These are phyloP conservation scores for Rhodocollybia butyracea DNA, from an alignment of 768 basidiomycete genomes.

Conservation along the genomic window DNA sequence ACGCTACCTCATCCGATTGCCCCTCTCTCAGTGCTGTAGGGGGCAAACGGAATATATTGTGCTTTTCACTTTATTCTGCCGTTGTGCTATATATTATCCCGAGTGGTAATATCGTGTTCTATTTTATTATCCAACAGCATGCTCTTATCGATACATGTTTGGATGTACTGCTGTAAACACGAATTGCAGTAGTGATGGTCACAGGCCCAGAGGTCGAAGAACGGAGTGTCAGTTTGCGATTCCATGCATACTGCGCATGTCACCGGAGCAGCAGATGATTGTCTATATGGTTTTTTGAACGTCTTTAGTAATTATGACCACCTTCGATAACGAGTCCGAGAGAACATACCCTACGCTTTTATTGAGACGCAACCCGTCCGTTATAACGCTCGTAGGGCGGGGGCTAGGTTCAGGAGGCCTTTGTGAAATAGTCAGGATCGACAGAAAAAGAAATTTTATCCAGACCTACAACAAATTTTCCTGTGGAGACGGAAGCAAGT, in stretches of 20 bases:
- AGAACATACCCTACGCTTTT: not conserved
- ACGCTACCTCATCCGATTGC: too few relatives aligned
- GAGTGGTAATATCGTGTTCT: too few relatives aligned
- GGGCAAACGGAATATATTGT: too few relatives aligned
- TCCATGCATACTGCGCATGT: not conserved
- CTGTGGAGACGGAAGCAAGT: not conserved
- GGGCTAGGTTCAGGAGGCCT: not conserved
- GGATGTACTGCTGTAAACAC: not conserved
- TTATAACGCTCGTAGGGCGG: too few relatives aligned
- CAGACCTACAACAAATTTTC: not conserved
- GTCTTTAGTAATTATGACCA: too few relatives aligned
- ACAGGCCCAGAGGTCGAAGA: not conserved
- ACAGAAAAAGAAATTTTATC: not conserved
- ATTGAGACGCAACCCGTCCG: too few relatives aligned
- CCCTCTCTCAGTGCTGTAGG: too few relatives aligned
- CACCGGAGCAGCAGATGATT: not conserved
- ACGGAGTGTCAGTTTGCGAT: not conserved
- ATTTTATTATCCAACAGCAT: too few relatives aligned
- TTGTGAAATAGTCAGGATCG: not conserved
- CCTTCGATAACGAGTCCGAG: not conserved
- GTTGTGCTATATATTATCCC: too few relatives aligned
- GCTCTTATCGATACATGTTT: not conserved
- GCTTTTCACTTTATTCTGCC: too few relatives aligned
- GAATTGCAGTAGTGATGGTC: slow-evolving; percentile 3
- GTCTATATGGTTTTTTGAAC: too few relatives aligned